phyloP scores from a whole-genome alignment of 2,329 filamentous ascomycete genomes.

The Fusarium buxicola region DNA sequence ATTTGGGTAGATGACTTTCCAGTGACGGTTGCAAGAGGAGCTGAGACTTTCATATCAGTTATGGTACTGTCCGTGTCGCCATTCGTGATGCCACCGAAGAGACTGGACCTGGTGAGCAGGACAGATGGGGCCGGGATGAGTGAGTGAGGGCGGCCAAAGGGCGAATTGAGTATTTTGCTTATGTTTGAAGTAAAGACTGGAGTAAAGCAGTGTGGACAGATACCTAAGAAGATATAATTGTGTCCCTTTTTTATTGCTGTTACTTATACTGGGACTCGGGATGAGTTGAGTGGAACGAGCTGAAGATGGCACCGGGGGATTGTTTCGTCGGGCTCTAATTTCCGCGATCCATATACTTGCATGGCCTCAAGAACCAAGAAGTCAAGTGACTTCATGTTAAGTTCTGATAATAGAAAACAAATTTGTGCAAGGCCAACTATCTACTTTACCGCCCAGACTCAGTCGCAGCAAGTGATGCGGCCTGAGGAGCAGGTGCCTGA shows the following conservation, averaged over 20 bases:
- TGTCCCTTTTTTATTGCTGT: neutral
- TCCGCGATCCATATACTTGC: slow-evolving; percentile 11
- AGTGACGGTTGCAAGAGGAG: slow-evolving; percentile 40
- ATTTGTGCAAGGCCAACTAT: slow-evolving; percentile 18
- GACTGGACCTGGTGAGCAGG: neutral
- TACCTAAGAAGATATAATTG: too few species aligned
- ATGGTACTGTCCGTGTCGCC: neutral
- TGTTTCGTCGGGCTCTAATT: slow-evolving; percentile 5
- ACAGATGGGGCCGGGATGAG: too few species aligned
- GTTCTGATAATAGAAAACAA: slow-evolving; percentile 32
- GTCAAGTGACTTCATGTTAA: slow-evolving; percentile 21
- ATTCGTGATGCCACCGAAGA: neutral
- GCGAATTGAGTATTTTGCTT: too few species aligned
- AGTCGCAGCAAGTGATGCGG: slow-evolving; percentile 31
- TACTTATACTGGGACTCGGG: neutral
- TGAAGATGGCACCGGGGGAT: slow-evolving; percentile 10
- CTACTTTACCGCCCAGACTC: slow-evolving; percentile 20
- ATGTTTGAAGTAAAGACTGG: too few species aligned
- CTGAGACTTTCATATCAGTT: neutral
- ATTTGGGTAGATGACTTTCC: slow-evolving; percentile 47
- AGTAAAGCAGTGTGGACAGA: too few species aligned
- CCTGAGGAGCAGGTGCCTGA: slow-evolving; percentile 27
- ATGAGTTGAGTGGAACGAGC: slow-evolving; percentile 4
- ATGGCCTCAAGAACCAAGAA: slow-evolving; percentile 18
- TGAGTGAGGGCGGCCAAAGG: too few species aligned